Conservation (phyloP, 768 basidiomycete species). For the Russula sp. region DNA sequence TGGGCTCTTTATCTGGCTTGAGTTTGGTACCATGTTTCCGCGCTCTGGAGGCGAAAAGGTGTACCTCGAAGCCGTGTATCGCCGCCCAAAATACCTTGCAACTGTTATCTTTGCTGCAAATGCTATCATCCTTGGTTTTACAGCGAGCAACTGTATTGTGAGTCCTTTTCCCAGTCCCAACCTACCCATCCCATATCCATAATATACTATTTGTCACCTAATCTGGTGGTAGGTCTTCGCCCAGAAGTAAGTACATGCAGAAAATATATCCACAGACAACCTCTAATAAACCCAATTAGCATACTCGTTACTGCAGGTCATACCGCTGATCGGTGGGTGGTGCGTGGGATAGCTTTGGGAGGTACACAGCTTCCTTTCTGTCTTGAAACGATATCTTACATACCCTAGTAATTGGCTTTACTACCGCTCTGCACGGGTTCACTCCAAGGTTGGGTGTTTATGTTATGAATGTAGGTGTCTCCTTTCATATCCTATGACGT, state of each 20-base stretch:
- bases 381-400: not conserved
- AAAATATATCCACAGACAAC: too few relatives aligned
- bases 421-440: slow-evolving; percentile 45
- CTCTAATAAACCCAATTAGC: slow-evolving; percentile 25
- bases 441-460: slow-evolving; percentile 41
- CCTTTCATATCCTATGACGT: not conserved
- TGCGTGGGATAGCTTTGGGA: slow-evolving; percentile 52
- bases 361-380: slow-evolving; percentile 29
- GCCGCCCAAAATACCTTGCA: slow-evolving; percentile 38
- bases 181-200: not conserved
- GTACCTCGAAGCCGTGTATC: slow-evolving; percentile 50
- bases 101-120: slow-evolving; percentile 44
- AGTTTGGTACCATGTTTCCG: slow-evolving; percentile 57
- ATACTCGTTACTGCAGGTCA: slow-evolving; percentile 43
- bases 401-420: slow-evolving; percentile 41
- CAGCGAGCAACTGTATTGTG: slow-evolving; percentile 43
- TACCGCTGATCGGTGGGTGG: slow-evolving; percentile 38
- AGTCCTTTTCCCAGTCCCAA: slow-evolving; percentile 19
- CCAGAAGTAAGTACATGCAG: slow-evolving; percentile 20
- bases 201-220: not conserved
- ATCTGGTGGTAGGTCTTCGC: slow-evolving; percentile 27
- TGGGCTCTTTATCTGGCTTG: slow-evolving; percentile 56
- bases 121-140: slow-evolving; percentile 40
- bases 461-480: slow-evolving; percentile 43
- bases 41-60: slow-evolving; percentile 58